Conservation (phyloP, 2,329 filamentous ascomycete species). For the Coniella lustricola region DNA sequence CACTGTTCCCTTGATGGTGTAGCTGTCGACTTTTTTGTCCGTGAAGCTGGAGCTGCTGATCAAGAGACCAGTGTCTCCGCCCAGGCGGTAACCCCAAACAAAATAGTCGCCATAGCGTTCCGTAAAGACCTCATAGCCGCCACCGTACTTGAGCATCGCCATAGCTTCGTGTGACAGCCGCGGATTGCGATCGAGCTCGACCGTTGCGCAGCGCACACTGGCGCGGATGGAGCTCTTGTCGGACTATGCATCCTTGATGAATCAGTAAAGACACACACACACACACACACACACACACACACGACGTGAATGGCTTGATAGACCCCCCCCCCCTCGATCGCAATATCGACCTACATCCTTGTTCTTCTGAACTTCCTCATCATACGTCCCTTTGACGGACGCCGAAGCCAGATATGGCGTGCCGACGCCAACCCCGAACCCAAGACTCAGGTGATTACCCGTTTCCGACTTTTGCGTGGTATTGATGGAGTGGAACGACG, state of each 20-base stretch:
- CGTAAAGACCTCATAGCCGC: neutral
- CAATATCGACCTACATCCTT: neutral
- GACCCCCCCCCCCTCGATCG: no score
- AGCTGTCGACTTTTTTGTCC: neutral
- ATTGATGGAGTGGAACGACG: neutral
- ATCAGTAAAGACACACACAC: no score
- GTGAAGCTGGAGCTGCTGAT: neutral
- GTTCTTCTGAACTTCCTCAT: neutral
- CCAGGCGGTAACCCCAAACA: neutral
- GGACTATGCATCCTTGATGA: neutral
- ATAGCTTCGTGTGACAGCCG: neutral
- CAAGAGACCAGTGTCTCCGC: neutral
- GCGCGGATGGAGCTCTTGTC: slow-evolving; percentile 1
- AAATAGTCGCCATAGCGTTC: neutral
- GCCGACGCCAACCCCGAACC: neutral
- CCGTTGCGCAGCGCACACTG: neutral
- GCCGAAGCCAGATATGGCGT: neutral
- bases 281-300: no score
- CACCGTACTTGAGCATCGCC: neutral
- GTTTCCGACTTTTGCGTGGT: neutral
- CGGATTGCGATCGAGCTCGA: neutral
- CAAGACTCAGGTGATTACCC: neutral
- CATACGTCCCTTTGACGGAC: neutral
- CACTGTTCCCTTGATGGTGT: neutral
- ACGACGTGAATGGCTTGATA: no score